A percentile compares a stretch with the other conserved stretches of the same genome.
Evolutionary conservation across 164 flowering plant genomes (phyloP).

Genomic region (Tinospora cordifolia): DNA sequence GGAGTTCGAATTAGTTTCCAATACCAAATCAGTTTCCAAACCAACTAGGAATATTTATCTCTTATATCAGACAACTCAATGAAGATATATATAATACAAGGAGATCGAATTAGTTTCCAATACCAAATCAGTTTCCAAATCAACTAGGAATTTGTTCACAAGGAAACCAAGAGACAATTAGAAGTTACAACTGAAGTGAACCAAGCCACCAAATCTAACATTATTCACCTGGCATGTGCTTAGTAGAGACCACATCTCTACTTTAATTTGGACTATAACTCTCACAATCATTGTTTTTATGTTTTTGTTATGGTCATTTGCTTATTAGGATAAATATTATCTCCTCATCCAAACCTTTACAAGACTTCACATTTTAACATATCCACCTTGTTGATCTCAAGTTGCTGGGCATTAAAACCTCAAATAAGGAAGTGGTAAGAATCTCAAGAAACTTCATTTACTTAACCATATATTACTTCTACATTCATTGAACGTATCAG

Average conservation of each 20-base stretch:
- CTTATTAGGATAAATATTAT: not conserved
- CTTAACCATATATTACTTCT: not conserved
- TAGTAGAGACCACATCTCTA: not conserved
- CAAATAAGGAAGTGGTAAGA: constrained; percentile 54
- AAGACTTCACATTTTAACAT: not conserved
- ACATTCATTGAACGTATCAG: too few relatives aligned
- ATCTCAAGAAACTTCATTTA: not conserved
- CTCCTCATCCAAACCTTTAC: not conserved
- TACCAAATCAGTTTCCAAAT: too few relatives aligned
- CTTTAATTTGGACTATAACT: not conserved
- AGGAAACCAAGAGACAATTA: too few relatives aligned
- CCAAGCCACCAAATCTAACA: too few relatives aligned
- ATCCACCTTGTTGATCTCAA: constrained; percentile 31
- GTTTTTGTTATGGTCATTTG: not conserved
- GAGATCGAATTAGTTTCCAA: too few relatives aligned
- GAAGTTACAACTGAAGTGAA: too few relatives aligned
- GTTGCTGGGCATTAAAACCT: constrained; percentile 66
- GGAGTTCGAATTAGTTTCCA: too few relatives aligned
- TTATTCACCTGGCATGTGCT: not conserved
- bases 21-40: too few relatives aligned
- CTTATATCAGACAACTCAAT: too few relatives aligned
- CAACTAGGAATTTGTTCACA: too few relatives aligned
- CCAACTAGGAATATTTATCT: too few relatives aligned
- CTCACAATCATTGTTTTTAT: not conserved
- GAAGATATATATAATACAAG: too few relatives aligned